A percentile compares a stretch with the other conserved stretches of the same genome.
Conservation (phyloP, 768 basidiomycete genomes). For the Mycena floridula region DNA sequence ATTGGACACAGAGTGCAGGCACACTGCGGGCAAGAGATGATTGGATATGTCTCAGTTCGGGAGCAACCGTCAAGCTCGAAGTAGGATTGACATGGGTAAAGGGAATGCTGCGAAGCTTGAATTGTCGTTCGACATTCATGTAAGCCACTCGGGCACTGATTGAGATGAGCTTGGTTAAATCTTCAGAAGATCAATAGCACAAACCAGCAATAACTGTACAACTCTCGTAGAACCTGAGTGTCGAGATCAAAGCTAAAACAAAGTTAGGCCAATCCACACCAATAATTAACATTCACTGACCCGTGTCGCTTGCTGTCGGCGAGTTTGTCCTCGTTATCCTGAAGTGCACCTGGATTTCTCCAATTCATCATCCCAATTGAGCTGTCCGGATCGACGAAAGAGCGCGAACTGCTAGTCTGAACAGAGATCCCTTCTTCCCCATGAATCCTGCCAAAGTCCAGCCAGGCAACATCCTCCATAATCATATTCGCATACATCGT, state of each 20-base stretch:
- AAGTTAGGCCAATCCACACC: not conserved
- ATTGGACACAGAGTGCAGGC: conserved; percentile 79
- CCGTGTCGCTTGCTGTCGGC: conserved; percentile 3
- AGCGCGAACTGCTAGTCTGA: too few relatives aligned
- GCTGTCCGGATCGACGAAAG: conserved; percentile 11
- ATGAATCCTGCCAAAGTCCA: conserved; percentile 65
- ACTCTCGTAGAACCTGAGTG: conserved; percentile 64
- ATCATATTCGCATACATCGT: conserved; percentile 54
- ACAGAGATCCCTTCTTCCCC: conserved; percentile 32
- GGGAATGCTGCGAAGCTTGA: conserved; percentile 76
- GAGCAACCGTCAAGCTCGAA: conserved; percentile 28
- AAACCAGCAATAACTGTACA: conserved; percentile 83
- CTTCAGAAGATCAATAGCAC: not conserved
- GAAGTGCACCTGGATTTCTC: not conserved
- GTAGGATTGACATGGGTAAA: conserved; percentile 69
- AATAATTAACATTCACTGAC: conserved; percentile 8
- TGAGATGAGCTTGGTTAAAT: not conserved
- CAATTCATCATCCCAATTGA: conserved; percentile 17
- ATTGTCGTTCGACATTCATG: conserved; percentile 80
- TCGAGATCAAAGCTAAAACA: conserved; percentile 58
- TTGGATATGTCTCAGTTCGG: conserved; percentile 52
- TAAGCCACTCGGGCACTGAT: conserved; percentile 84
- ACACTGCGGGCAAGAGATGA: conserved; percentile 74
- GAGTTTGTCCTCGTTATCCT: not conserved
- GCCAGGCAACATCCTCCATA: conserved; percentile 76